Evolutionary conservation across 2,329 filamentous ascomycete genomes (phyloP).

Genomic region (Magnaporthiopsis poae): DNA sequence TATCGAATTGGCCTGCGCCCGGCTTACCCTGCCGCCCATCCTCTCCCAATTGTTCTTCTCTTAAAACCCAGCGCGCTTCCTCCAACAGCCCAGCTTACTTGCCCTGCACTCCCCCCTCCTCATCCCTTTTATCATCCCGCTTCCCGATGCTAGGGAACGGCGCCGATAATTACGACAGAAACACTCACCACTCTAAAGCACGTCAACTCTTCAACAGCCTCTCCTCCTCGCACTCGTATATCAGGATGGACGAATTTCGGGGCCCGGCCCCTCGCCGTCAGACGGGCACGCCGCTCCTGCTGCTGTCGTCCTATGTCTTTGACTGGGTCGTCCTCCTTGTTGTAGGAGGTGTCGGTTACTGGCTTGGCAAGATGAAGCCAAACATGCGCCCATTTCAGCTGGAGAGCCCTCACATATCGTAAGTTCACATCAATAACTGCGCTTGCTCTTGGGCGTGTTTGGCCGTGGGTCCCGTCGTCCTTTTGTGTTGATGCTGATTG

Average conservation of each 20-base stretch:
- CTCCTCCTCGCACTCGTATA: constrained; percentile 7
- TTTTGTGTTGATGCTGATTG: background rate
- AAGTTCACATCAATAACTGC: constrained; percentile 19
- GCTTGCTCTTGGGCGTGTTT: background rate
- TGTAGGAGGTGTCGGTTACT: constrained; percentile 48
- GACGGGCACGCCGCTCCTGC: constrained; percentile 21
- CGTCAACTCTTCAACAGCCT: background rate
- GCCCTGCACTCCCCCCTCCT: background rate
- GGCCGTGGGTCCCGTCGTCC: background rate
- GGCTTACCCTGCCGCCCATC: background rate
- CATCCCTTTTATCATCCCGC: background rate
- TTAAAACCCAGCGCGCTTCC: background rate
- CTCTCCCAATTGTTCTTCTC: background rate
- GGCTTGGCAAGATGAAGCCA: constrained; percentile 50
- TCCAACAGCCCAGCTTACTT: background rate
- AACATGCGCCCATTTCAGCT: constrained; percentile 64
- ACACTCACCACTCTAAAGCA: background rate
- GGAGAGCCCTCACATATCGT: constrained; percentile 67
- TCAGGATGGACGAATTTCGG: constrained; percentile 24
- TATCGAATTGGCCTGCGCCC: background rate
- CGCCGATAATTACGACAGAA: background rate
- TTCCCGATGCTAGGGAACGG: constrained; percentile 2
- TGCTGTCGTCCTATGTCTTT: constrained; percentile 58
- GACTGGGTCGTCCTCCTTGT: constrained; percentile 63
- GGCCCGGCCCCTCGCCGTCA: constrained; percentile 9